Evolutionary conservation across 148 eudicot genomes (phyloP).

Genomic region (Amaranthus hypochondriacus): DNA sequence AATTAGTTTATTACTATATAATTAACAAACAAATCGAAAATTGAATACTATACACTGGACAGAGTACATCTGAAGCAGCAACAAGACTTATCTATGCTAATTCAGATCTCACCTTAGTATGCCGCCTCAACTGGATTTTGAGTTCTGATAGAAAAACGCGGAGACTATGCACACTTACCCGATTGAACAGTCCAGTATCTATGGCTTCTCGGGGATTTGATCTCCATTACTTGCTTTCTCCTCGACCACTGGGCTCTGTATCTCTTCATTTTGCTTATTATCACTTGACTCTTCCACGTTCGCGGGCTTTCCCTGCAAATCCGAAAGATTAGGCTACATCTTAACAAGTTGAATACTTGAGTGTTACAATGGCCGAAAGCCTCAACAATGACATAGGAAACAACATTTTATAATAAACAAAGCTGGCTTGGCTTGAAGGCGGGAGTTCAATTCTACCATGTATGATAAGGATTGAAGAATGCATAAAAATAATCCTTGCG

Average conservation of each 20-base stretch:
- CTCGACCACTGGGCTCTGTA: slow-evolving; percentile 20
- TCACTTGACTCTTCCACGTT: slow-evolving; percentile 39
- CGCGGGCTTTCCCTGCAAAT: slow-evolving; percentile 41
- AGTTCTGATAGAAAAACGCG: not conserved
- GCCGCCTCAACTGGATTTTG: slow-evolving; percentile 12
- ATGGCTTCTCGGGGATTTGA: slow-evolving; percentile 33
- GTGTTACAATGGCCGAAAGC: too few relatives aligned
- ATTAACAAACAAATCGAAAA: slow-evolving; percentile 16
- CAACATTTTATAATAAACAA: too few relatives aligned
- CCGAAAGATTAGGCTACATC: not conserved
- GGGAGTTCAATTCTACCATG: too few relatives aligned
- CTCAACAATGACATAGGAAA: too few relatives aligned
- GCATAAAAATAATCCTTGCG: too few relatives aligned
- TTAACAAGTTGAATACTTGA: not conserved
- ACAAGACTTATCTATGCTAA: slow-evolving; percentile 11
- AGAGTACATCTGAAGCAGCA: slow-evolving; percentile 12
- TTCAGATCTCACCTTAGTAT: not conserved
- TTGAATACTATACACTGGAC: slow-evolving; percentile 22
- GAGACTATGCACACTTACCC: slow-evolving; percentile 19
- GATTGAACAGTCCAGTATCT: slow-evolving; percentile 14
- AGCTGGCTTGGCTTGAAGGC: too few relatives aligned
- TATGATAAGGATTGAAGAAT: too few relatives aligned
- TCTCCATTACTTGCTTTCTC: slow-evolving; percentile 35
- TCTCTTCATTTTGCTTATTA: slow-evolving; percentile 27
- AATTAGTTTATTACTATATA: slow-evolving; percentile 1